phyloP scores from a whole-genome alignment of 208 protist genomes.

The Trypanosoma congolense region DNA sequence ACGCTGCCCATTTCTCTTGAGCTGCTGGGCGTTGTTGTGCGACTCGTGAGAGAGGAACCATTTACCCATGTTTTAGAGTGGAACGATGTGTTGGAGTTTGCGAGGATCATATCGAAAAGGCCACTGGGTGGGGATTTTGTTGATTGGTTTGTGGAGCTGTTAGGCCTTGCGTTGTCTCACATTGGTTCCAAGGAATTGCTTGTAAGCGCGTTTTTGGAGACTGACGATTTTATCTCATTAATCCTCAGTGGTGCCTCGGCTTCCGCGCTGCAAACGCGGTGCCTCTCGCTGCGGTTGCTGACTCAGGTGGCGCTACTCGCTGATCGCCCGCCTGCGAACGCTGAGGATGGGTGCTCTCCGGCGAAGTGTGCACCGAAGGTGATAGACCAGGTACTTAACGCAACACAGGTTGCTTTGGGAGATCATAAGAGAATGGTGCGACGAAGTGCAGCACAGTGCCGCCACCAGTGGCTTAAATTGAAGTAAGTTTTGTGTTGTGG shows the following conservation, averaged over 20 bases:
- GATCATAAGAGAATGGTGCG: conserved; percentile 66
- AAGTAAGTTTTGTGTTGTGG: conserved; percentile 6
- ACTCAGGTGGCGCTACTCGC: conserved; percentile 13
- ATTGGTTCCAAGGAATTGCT: conserved; percentile 13
- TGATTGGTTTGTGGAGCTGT: conserved; percentile 9
- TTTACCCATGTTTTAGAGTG: conserved; percentile 7
- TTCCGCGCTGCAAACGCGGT: conserved; percentile 8
- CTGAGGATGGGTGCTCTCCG: conserved; percentile 2
- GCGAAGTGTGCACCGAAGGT: background rate
- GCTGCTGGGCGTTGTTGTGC: conserved; percentile 7
- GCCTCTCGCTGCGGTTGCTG: conserved; percentile 14
- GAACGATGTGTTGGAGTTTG: conserved; percentile 15
- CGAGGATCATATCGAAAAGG: background rate
- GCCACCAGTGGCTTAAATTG: conserved; percentile 61
- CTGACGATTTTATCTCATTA: conserved; percentile 6
- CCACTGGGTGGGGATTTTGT: conserved; percentile 4
- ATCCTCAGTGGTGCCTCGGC: conserved; percentile 9
- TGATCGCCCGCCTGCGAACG: background rate
- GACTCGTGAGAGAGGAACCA: conserved; percentile 11
- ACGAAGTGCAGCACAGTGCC: conserved; percentile 44
- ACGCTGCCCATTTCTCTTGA: background rate
- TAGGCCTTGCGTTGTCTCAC: conserved; percentile 8
- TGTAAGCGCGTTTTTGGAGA: conserved; percentile 2
- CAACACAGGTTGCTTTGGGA: conserved; percentile 27
- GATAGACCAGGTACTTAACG: conserved; percentile 28